Percentiles rank a stretch among this genome's conserved stretches.
These are phyloP conservation scores for Cladophialophora carrionii DNA, from an alignment of 2,329 filamentous ascomycete genomes.

Conservation along the genomic window DNA sequence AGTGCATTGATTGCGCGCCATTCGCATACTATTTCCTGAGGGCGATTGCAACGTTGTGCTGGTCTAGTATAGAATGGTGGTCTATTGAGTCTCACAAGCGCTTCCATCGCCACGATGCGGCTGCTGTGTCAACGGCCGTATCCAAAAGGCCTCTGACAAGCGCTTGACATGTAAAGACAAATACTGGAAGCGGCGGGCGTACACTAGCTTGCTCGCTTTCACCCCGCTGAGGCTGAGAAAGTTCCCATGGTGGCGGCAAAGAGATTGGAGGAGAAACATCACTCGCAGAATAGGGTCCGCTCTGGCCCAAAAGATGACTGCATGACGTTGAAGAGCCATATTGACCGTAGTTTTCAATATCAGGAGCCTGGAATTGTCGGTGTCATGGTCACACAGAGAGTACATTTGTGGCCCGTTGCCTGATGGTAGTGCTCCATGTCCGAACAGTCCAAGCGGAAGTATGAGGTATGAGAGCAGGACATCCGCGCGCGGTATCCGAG, in stretches of 20 bases:
- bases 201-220: constrained; percentile 11
- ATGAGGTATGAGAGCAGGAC: constrained; percentile 20
- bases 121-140: constrained; percentile 2
- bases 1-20: background rate
- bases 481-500: constrained; percentile 18
- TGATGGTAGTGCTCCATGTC: background rate
- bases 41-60: constrained; percentile 10
- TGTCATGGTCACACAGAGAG: constrained; percentile 1
- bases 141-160: background rate
- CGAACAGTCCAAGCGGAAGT: constrained; percentile 16
- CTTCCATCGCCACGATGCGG: constrained; percentile 8
- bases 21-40: background rate
- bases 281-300: constrained; percentile 24
- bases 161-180: constrained; percentile 31
- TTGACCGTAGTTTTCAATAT: constrained; percentile 10
- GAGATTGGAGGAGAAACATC: constrained; percentile 34
- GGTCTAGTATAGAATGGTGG: constrained; percentile 4
- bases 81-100: constrained; percentile 8
- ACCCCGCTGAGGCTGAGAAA: constrained; percentile 32
- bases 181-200: constrained; percentile 8
- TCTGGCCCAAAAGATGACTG: constrained; percentile 31
- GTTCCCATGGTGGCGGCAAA: constrained; percentile 30
- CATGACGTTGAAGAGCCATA: constrained; percentile 23
- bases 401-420: background rate
- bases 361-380: constrained; percentile 1